Evolutionary conservation across 352 stramenopile genomes (phyloP), one percentile per base, ranked within the genome.

Genomic region (Globisporangium rhizosaccharum): DNA sequence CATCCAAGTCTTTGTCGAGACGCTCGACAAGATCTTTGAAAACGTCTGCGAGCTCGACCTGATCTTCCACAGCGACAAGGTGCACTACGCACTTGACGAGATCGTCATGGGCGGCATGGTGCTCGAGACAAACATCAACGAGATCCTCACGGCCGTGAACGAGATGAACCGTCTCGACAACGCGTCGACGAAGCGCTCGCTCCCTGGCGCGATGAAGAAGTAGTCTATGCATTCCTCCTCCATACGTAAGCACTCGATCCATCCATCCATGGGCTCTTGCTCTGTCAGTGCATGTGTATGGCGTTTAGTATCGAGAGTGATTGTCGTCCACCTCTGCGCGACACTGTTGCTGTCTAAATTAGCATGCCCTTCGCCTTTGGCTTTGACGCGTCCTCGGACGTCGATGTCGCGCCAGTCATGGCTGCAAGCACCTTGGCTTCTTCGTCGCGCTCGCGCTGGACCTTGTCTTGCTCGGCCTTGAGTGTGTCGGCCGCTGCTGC

Each of bases 31-130:
- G 76, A 98, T 96, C 70, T 99, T 99, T 73, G 96, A 99, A 67
- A 99, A 99, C 82, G 97, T 99, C 20, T 99, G 97, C 79, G 97
- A 99, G 79, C 82, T 99, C 50, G 97, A 99, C 68, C 82, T 99
- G 39, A 99, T 99, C 70, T 99, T 99, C 80, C 96, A 99, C 80
- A 98, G 92, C 48, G 97, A 99, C 88, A 97, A 97, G 63, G 79
- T 97, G 26, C 90, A 98, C 65, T 98, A 97, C 68, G 91, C 98
- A 48, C 79, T 99, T 55, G 97, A 99, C 80, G 97, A 99, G 79
- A 99, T 99, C 67, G 97, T 99, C 46, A 99, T 99, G 96, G 97
- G 94, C 15, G 97, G 97, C 33, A 99, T 99, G 96, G 97, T 99
- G 49, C 81, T 99, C 30, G 97, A 99, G 75, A 99, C 97, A 36